A percentile compares a stretch with the other conserved stretches of the same genome.
Conservation (phyloP, 495 filamentous ascomycete species). For the Penicillium pulvis region DNA sequence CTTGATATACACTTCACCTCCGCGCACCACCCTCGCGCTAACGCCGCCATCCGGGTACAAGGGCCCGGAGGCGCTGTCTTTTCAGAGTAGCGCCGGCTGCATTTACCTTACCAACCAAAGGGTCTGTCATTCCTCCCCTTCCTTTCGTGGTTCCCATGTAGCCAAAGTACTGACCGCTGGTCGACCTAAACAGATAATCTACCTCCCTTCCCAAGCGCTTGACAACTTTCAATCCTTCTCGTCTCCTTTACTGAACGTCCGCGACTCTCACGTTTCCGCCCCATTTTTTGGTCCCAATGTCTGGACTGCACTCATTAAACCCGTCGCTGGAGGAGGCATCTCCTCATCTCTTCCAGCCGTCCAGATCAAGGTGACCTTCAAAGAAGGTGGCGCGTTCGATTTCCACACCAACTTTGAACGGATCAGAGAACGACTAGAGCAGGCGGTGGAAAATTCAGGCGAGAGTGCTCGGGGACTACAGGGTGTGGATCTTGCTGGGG, state of each 20-base stretch:
- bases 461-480: constrained; percentile 49
- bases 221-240: constrained; percentile 83
- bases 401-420: constrained; percentile 82
- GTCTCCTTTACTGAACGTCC: constrained; percentile 78
- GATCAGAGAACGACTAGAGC: constrained; percentile 78
- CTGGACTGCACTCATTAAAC: constrained; percentile 79
- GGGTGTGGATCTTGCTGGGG: constrained; percentile 55
- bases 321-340: constrained; percentile 83
- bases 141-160: background rate
- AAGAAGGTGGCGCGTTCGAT: constrained; percentile 92
- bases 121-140: constrained; percentile 48
- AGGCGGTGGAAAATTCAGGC: constrained; percentile 71
- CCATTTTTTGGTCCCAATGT: constrained; percentile 97
- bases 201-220: constrained; percentile 73
- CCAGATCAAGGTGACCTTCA: constrained; percentile 83
- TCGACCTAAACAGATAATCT: constrained; percentile 66
- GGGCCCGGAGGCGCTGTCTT: constrained; percentile 56
- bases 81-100: constrained; percentile 60
- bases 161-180: constrained; percentile 7
- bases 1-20: constrained; percentile 68
- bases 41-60: constrained; percentile 60
- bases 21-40: constrained; percentile 66
- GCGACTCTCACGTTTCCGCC: constrained; percentile 86
- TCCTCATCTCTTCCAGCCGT: constrained; percentile 70
- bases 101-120: constrained; percentile 89